Evolutionary conservation across 2,329 filamentous ascomycete genomes (phyloP).

Genomic region (Emericellopsis atlantica): DNA sequence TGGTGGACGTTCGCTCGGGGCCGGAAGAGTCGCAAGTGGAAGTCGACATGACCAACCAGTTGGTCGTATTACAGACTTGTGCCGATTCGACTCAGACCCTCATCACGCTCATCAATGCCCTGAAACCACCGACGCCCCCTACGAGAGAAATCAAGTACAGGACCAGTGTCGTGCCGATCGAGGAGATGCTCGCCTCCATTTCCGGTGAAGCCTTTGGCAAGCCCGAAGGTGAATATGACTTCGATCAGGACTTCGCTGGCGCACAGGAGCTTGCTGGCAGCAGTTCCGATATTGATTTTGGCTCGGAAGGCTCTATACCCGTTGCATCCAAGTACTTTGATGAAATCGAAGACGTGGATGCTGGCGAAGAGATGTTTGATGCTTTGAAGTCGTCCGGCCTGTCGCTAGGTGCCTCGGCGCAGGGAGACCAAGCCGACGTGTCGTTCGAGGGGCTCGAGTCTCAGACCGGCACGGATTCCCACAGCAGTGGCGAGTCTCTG

Average conservation of each 20-base stretch:
- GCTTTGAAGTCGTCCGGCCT: conserved; percentile 21
- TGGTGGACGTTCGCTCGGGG: conserved; percentile 44
- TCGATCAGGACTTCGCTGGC: conserved; percentile 49
- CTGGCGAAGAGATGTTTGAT: conserved; percentile 34
- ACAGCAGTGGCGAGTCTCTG: conserved; percentile 31
- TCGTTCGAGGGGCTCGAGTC: conserved; percentile 17
- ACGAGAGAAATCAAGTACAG: conserved; percentile 76
- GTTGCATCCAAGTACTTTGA: conserved; percentile 32
- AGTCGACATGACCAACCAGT: conserved; percentile 70
- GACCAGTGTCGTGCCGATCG: conserved; percentile 72
- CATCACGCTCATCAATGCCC: conserved; percentile 62
- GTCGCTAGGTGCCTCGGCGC: conserved; percentile 16
- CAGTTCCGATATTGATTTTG: conserved; percentile 15
- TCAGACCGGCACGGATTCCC: conserved; percentile 2
- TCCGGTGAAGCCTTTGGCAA: conserved; percentile 69
- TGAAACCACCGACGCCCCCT: conserved; percentile 73
- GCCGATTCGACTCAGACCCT: conserved; percentile 95
- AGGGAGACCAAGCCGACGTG: conserved; percentile 22
- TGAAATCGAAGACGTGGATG: conserved; percentile 20
- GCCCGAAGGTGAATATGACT: conserved; percentile 47
- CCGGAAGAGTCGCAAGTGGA: conserved; percentile 54
- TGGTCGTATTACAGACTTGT: conserved; percentile 87
- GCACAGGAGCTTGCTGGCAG: conserved; percentile 34
- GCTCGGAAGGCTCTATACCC: conserved; percentile 16
- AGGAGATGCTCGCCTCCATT: conserved; percentile 83